Evolutionary conservation across 1,284 basidiomycete species (phyloP).

Genomic region (Melampsora americana): DNA sequence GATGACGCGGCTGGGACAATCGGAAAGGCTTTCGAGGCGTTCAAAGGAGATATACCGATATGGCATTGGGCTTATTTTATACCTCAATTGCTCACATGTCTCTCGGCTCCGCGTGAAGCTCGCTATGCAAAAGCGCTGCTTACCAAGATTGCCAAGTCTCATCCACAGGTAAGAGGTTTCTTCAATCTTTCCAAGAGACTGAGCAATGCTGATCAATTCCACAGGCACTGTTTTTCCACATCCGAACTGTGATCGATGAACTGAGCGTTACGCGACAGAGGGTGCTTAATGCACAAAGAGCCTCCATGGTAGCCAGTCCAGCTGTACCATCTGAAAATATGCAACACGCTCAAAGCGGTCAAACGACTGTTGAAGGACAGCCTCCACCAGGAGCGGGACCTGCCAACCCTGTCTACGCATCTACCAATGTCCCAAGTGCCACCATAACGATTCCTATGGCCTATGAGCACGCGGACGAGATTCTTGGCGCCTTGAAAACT

Average conservation of each 20-base stretch:
- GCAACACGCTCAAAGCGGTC: no score
- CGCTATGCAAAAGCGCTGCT: constrained; percentile 87
- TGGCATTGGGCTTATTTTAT: constrained; percentile 99
- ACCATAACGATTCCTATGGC: constrained; percentile 62
- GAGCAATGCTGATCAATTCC: no score
- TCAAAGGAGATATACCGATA: constrained; percentile 91
- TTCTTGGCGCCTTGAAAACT: constrained; percentile 91
- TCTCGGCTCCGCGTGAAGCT: constrained; percentile 79
- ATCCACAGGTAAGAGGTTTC: constrained; percentile 87
- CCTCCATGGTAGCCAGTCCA: constrained; percentile 42
- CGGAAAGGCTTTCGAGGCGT: constrained; percentile 86
- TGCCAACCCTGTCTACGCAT: constrained; percentile 42
- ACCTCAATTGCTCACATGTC: constrained; percentile 86
- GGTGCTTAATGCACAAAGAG: constrained; percentile 36
- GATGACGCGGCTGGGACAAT: constrained; percentile 76
- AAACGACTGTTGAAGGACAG: constrained; percentile 17
- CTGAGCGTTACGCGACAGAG: constrained; percentile 51
- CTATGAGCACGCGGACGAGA: constrained; percentile 90
- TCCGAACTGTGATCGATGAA: constrained; percentile 89
- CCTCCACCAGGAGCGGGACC: constrained; percentile 15
- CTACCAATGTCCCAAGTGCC: constrained; percentile 52
- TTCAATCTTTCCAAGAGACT: no score
- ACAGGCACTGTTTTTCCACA: constrained; percentile 90
- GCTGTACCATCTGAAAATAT: constrained; percentile 42
- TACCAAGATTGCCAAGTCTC: constrained; percentile 83